These are phyloP conservation scores for Mortierella sp. DNA, from an alignment of 371 early-diverging fungal species.

Conservation along the genomic window DNA sequence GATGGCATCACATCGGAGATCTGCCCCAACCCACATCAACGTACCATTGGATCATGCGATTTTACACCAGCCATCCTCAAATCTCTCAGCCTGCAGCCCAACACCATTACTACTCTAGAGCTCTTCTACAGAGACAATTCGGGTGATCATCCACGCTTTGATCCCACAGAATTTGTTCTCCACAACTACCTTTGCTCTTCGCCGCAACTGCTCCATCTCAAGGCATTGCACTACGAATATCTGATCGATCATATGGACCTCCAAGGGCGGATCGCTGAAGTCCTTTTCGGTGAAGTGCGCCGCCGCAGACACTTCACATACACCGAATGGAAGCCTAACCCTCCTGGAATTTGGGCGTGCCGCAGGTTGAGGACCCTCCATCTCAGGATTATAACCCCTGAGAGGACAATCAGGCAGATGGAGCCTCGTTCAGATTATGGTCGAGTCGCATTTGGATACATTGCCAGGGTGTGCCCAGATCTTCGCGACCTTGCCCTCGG, in stretches of 20 bases:
- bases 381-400: not conserved
- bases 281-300: no score
- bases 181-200: constrained; percentile 18
- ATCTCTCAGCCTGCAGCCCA: not conserved
- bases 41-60: not conserved
- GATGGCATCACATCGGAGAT: not conserved
- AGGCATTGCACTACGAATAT: not conserved
- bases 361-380: not conserved
- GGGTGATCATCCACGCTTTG: no score
- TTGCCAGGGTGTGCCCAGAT: not conserved
- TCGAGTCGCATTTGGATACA: not conserved
- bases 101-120: not conserved
- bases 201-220: constrained; percentile 25
- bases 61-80: not conserved
- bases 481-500: not conserved
- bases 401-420: not conserved
- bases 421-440: not conserved
- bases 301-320: no score
- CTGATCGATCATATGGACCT: not conserved
- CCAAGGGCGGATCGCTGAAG: no score
- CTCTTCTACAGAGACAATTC: not conserved
- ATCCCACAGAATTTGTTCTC: not conserved
- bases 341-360: not conserved
- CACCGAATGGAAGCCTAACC: not conserved
- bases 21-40: not conserved